Evolutionary conservation across 75 land plant genomes (phyloP), one percentile per base, ranked within the genome.

Genomic region (Cryptomeria japonica): DNA sequence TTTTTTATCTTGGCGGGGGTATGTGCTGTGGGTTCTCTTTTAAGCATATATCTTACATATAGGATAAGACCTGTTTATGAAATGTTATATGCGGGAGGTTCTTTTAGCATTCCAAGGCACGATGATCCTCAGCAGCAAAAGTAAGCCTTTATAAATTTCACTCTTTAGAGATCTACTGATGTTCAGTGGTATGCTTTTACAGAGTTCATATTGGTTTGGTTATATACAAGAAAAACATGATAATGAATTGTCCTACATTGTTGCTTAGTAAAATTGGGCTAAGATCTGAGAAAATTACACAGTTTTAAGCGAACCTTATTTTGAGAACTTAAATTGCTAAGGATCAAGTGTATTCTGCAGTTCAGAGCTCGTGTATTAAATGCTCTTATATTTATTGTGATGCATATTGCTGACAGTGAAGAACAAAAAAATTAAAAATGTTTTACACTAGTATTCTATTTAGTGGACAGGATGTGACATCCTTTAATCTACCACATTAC

Each of bases 61-160:
- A 88, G 99, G 87, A 89, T 95, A 70, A 91, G 89, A 84, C 93
- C 95, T 9, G 99, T 97, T 32, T 97, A 97, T 61, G 88, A 91
- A 36, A 94, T 95, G 92, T 94, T 97, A 22, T 96, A 97, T 84
- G 83, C 94, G 25, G 92, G 91, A 64, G 96, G 96, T 42, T 95
- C 96, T 19, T 95, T 93, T 55, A 86, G 96, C 58, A 16, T 93
- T 31, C 96, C 94, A 36, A 85, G 68, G 28, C 90, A 68, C 7
- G 38, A 28, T 44, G 64, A 53, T 85, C 56, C 58, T 56, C 28
- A 82, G 84, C 49, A 82, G 37, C 39, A 82, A 31, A 75, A 75
- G 37, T 75, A 75, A 34, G 15, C 77, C 77, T 3, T 28, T 34
- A 3, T 75, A 14, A 75, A 75, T 75, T 32, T 28, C n/a, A 28